Evolutionary conservation across 768 basidiomycete species (phyloP).

Genomic region (Kwoniella botswanensis): DNA sequence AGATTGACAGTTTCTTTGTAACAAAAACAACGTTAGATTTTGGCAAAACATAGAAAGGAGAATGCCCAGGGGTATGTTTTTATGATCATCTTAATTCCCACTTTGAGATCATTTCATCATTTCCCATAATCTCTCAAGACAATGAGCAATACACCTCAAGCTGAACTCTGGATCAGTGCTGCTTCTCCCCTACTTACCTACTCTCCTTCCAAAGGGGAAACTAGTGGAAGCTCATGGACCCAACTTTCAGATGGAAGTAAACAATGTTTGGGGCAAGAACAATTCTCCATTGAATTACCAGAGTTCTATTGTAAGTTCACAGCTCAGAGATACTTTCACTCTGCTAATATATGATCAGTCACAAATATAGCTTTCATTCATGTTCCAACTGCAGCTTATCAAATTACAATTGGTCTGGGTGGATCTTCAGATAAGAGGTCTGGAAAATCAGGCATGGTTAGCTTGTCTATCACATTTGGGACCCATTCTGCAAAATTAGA

Average conservation of each 20-base stretch:
- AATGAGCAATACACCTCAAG: background rate
- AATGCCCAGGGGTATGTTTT: background rate
- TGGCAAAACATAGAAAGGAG: background rate
- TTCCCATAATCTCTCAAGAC: background rate
- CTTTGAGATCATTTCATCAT: background rate
- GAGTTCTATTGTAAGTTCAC: constrained; percentile 26
- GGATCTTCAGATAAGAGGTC: constrained; percentile 20
- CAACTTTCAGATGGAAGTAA: constrained; percentile 19
- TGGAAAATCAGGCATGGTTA: constrained; percentile 10
- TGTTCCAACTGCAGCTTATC: background rate
- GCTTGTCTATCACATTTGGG: constrained; percentile 14
- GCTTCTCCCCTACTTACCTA: constrained; percentile 36
- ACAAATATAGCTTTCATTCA: constrained; percentile 27
- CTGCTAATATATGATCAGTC: constrained; percentile 18
- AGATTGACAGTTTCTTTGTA: background rate
- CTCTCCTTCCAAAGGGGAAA: constrained; percentile 9
- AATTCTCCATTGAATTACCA: constrained; percentile 24
- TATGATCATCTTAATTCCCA: background rate
- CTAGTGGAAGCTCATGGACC: constrained; percentile 13
- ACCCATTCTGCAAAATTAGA: constrained; percentile 36
- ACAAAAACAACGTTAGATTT: background rate
- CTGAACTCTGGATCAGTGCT: constrained; percentile 28
- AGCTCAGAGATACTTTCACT: background rate
- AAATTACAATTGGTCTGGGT: constrained; percentile 30
- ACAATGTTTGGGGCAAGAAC: constrained; percentile 13